Evolutionary conservation across 1,284 basidiomycete species (phyloP).

Genomic region (Cutaneotrichosporon cyanovorans): DNA sequence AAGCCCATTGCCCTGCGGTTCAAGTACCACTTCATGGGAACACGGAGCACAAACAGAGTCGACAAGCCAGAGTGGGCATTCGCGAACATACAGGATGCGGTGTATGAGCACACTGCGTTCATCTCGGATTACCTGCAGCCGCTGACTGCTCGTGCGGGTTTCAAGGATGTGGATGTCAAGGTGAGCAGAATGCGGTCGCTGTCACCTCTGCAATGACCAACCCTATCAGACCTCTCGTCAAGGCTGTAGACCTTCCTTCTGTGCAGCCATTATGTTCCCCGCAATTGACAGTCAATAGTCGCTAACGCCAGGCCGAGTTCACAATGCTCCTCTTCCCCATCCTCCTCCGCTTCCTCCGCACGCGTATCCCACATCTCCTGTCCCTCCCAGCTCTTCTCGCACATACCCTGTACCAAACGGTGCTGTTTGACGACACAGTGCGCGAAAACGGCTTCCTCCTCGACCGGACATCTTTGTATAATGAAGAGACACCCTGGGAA

Average conservation of each 20-base stretch:
- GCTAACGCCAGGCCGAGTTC: conserved; percentile 60
- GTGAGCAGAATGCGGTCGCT: conserved; percentile 47
- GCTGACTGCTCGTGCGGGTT: conserved; percentile 59
- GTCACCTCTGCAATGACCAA: background rate
- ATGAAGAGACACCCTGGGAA: conserved; percentile 52
- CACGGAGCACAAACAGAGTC: conserved; percentile 76
- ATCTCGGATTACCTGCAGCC: conserved; percentile 67
- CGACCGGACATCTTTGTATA: conserved; percentile 46
- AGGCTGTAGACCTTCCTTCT: background rate
- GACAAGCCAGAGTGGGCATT: conserved; percentile 99
- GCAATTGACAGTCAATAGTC: background rate
- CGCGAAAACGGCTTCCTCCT: conserved; percentile 67
- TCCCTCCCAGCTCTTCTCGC: conserved; percentile 76
- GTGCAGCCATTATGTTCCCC: background rate
- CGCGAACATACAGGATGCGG: conserved; percentile 74
- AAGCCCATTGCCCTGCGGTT: conserved; percentile 79
- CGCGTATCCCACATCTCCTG: conserved; percentile 66
- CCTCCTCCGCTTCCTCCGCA: conserved; percentile 61
- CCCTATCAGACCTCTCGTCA: too few species aligned
- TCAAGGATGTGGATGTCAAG: conserved; percentile 62
- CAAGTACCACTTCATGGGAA: conserved; percentile 89
- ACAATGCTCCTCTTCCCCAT: conserved; percentile 63
- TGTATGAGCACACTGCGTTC: conserved; percentile 71
- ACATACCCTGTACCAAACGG: conserved; percentile 87
- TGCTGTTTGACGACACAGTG: conserved; percentile 77